Percentiles rank a stretch among this genome's conserved stretches.
phyloP scores from a whole-genome alignment of 441 rosid genomes.

The Hypseocharis bilobata region DNA sequence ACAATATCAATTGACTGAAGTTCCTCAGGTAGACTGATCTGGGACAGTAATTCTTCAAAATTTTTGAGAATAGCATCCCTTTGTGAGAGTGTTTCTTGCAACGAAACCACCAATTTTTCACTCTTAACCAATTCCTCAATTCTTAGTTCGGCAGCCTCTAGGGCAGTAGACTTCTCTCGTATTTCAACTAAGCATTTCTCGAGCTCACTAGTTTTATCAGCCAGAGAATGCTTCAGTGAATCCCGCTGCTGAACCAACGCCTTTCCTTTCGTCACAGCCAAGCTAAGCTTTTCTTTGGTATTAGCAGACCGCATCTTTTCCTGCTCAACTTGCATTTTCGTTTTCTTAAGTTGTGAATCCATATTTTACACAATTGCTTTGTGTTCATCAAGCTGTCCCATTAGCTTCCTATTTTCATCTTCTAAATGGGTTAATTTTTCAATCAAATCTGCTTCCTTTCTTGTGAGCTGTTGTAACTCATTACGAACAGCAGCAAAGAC shows the following conservation, averaged over 20 bases:
- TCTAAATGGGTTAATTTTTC: constrained; percentile 44
- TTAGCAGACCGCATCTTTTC: constrained; percentile 66
- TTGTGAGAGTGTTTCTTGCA: constrained; percentile 50
- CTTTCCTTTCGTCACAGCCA: constrained; percentile 94
- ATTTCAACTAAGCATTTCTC: constrained; percentile 57
- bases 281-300: constrained; percentile 82
- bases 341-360: constrained; percentile 39
- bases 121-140: constrained; percentile 52
- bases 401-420: constrained; percentile 45
- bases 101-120: constrained; percentile 41
- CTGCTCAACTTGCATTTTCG: constrained; percentile 55
- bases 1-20: constrained; percentile 41
- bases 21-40: constrained; percentile 44
- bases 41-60: constrained; percentile 44
- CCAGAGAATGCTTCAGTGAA: constrained; percentile 63
- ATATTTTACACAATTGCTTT: constrained; percentile 34
- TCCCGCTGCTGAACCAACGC: constrained; percentile 87
- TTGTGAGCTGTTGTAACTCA: constrained; percentile 50
- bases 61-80: constrained; percentile 44
- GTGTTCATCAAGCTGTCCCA: constrained; percentile 50
- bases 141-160: constrained; percentile 46
- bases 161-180: constrained; percentile 47
- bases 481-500: constrained; percentile 52
- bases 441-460: constrained; percentile 41
- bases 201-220: constrained; percentile 60